These are phyloP conservation scores for Boehmeria nivea DNA, from an alignment of 306 rosid species.

Conservation along the genomic window DNA sequence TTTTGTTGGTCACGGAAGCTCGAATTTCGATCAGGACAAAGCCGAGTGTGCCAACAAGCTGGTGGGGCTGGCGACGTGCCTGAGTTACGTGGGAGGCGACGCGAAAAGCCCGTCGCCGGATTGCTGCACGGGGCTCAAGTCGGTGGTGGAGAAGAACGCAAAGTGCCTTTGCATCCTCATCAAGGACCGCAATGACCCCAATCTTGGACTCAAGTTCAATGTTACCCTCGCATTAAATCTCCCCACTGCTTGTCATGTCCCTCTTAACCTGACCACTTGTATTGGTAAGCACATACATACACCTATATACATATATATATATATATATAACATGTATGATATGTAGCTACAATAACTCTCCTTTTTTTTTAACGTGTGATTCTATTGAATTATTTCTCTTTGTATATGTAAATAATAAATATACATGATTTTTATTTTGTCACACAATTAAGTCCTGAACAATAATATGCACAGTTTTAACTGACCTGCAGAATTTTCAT, in stretches of 20 bases:
- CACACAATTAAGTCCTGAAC: too few species aligned
- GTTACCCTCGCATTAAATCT: conserved; percentile 1
- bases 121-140: neutral
- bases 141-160: conserved; percentile 6
- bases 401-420: too few species aligned
- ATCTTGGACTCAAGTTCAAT: conserved; percentile 7
- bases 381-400: too few species aligned
- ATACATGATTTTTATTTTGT: too few species aligned
- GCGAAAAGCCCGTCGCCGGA: conserved; percentile 1
- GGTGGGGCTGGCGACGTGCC: conserved; percentile 3
- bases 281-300: conserved; percentile 2
- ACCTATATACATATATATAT: neutral
- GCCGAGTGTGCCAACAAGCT: conserved; percentile 5
- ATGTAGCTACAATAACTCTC: too few species aligned
- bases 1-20: neutral
- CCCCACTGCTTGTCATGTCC: neutral
- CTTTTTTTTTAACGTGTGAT: too few species aligned
- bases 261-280: conserved; percentile 1
- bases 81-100: neutral
- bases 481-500: too few species aligned
- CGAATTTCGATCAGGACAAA: neutral
- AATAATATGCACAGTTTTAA: too few species aligned
- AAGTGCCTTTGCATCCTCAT: conserved; percentile 2
- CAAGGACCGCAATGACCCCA: neutral
- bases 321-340: neutral